Base-by-base conservation (phyloP, 495 filamentous ascomycete species). In the Penicillium lagena region DNA sequence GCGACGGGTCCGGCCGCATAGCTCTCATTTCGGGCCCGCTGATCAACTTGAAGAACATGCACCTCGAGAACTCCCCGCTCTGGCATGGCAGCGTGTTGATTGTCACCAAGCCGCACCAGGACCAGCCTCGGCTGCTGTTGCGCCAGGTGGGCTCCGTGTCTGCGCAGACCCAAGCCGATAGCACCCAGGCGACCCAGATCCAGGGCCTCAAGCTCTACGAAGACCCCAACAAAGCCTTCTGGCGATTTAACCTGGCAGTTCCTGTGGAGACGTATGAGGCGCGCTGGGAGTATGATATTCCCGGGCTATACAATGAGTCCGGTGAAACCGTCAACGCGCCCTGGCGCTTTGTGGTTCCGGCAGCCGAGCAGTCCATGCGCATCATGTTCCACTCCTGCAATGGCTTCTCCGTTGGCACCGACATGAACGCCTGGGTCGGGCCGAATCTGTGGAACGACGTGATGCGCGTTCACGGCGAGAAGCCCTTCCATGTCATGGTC, bases 371-470 rank as follows among this genome's bases (percentile, higher is more conserved):
- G 63, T 90, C 86, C 15, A 95, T 97, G 90, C 81, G 90, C 50
- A 85, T 95, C 47, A 88, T 96, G 75, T 96, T 97, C 67, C 84
- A 95, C 67, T 95, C 88, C 27, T 96, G 90, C 68, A 97, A 96
- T 68, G 91, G 91, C 39, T 96, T 97, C 66, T 91, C 86, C 35
- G 87, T 96, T 22, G 90, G 89, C 37, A 95, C 89, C 7, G 86
- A 96, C 60, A 83, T 90, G 66, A 77, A 88, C 2, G 84, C 81
- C 31, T 96, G 82, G 80, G 79, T 81, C 36, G 91, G 91, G 0
- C 81, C 84, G 9, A 83, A 79, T 12, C 73, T 96, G 42, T 96
- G 91, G 91, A 91, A 94, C 50, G 90, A 96, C 54, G 90, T 94
- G 10, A 62, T 90, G 54, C 77, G 89, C 42, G 68, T 81, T 22